Evolutionary conservation across 495 filamentous ascomycete species (phyloP), one percentile per base, ranked within the genome.

Genomic region (Bombardia bombarda): DNA sequence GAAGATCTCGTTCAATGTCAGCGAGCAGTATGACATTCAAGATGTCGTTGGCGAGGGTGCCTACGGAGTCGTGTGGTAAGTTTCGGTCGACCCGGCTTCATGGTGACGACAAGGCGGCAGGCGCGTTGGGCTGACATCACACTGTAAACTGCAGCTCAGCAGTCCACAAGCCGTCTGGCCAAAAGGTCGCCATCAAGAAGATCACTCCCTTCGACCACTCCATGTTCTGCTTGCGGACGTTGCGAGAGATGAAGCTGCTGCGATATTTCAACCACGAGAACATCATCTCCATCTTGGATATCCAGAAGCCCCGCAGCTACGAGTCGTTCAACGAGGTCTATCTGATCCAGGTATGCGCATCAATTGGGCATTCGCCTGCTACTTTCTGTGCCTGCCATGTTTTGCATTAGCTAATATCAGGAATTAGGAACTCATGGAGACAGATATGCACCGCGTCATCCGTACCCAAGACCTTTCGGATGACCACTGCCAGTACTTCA

Each of bases 181-280:
- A 99, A 68, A 97, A 96, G 70, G 93, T 99, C 38, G 93, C 93
- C 22, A 99, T 99, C 72, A 99, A 99, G 74, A 99, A 99, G 77
- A 99, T 99, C 55, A 96, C 90, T 1, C 93, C 92, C 1, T 97
- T 97, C 68, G 92, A 98, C 52, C 90, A 97, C 60, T 95, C 88
- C 56, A 97, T 96, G 90, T 98, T 98, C 74, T 97, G 92, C 62
- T 69, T 99, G 53, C 77, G 93, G 56, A 99, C 93, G 6, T 71
- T 99, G 50, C 88, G 93, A 57, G 93, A 99, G 68, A 99, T 99
- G 93, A 99, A 99, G 77, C 74, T 99, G 42, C 73, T 99, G 51
- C 79, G 93, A 52, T 97, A 99, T 67, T 99, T 99, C 75, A 99
- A 99, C 69, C 93, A 99, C 60, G 93, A 99, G 68, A 99, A 99